Conservation (phyloP, 1,139 yeast genomes). For the Scheffersomyces cryptocercus region DNA sequence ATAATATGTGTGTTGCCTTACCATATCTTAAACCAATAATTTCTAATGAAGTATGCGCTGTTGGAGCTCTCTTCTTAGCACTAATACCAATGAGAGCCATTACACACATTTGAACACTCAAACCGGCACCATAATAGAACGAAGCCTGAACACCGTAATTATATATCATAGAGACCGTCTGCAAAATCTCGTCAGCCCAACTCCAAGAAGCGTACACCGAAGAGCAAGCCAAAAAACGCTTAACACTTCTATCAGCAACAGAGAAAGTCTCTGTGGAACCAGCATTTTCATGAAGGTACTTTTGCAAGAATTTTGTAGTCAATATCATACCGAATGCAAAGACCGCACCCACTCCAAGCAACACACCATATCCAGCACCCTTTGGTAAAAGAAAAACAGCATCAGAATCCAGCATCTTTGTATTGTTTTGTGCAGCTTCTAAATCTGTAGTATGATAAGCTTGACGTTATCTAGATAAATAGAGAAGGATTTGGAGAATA, state of each 20-base stretch:
- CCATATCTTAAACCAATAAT: slow-evolving; percentile 32
- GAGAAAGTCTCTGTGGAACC: slow-evolving; percentile 30
- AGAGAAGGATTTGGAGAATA: too few species aligned
- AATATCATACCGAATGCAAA: slow-evolving; percentile 30
- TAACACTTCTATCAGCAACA: slow-evolving; percentile 29
- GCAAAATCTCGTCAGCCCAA: slow-evolving; percentile 30
- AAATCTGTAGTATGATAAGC: too few species aligned
- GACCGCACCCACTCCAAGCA: slow-evolving; percentile 29
- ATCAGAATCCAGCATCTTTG: not conserved
- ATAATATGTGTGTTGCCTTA: slow-evolving; percentile 27
- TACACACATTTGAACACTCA: slow-evolving; percentile 29
- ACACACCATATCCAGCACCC: slow-evolving; percentile 28
- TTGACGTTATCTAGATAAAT: too few species aligned
- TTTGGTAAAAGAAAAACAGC: slow-evolving; percentile 5
- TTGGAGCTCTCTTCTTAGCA: slow-evolving; percentile 30
- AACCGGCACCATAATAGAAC: slow-evolving; percentile 28
- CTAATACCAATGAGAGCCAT: slow-evolving; percentile 29
- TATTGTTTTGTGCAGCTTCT: too few species aligned
- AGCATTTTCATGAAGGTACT: slow-evolving; percentile 26
- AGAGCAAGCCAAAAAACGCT: slow-evolving; percentile 25
- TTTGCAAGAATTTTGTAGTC: slow-evolving; percentile 22
- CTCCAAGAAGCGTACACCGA: slow-evolving; percentile 30
- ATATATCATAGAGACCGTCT: slow-evolving; percentile 26
- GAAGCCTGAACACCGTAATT: slow-evolving; percentile 27
- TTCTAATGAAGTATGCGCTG: slow-evolving; percentile 30